Percentiles rank a stretch among this genome's conserved stretches.
These are phyloP conservation scores for Ormosia emarginata DNA, from an alignment of 306 rosid species.

Conservation along the genomic window DNA sequence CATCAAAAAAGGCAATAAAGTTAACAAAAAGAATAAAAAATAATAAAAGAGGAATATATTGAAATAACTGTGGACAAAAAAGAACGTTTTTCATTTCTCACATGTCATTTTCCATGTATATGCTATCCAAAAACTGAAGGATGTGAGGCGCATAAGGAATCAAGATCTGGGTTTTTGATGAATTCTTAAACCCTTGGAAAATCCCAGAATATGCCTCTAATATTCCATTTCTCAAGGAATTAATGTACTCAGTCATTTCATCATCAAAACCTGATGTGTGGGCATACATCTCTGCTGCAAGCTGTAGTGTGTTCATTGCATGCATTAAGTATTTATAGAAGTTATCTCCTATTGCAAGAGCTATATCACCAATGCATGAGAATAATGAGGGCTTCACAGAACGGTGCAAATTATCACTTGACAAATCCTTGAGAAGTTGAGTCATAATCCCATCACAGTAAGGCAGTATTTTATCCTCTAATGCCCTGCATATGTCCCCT, in stretches of 20 bases:
- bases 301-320: conserved; percentile 89
- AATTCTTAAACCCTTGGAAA: conserved; percentile 85
- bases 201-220: conserved; percentile 95
- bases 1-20: neutral
- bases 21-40: neutral
- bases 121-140: conserved; percentile 86
- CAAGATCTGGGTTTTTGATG: conserved; percentile 78
- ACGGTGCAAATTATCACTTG: conserved; percentile 85
- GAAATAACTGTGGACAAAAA: neutral
- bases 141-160: conserved; percentile 81
- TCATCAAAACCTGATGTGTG: conserved; percentile 71
- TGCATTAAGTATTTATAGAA: conserved; percentile 79
- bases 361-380: conserved; percentile 90
- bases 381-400: conserved; percentile 87
- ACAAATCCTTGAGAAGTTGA: conserved; percentile 78
- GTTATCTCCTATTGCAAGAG: conserved; percentile 85
- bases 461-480: conserved; percentile 84
- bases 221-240: conserved; percentile 87
- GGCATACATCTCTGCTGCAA: conserved; percentile 78
- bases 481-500: conserved; percentile 88
- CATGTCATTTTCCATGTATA: conserved; percentile 88
- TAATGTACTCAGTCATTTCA: conserved; percentile 78
- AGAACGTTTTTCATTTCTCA: conserved; percentile 30
- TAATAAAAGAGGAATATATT: too few relatives aligned
- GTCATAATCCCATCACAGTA: conserved; percentile 94